A percentile compares a stretch with the other conserved stretches of the same genome.
Evolutionary conservation across 768 basidiomycete species (phyloP).

Genomic region (Neoboletus brunneissimus): DNA sequence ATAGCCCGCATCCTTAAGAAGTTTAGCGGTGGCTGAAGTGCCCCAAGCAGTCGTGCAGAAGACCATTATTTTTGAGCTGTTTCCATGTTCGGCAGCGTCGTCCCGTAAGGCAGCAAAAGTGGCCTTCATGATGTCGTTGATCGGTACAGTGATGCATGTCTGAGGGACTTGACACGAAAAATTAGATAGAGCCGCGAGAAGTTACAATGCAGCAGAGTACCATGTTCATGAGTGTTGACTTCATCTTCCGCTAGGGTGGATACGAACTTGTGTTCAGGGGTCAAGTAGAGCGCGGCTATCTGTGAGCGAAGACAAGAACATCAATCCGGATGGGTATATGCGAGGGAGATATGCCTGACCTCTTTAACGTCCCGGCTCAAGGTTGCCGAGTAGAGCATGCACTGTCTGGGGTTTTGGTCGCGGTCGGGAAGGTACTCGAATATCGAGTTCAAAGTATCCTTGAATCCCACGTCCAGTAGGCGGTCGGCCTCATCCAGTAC

Average conservation of each 20-base stretch:
- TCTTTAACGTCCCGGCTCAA: conserved; percentile 65
- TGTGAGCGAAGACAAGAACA: not conserved
- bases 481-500: conserved; percentile 77
- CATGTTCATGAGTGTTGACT: conserved; percentile 59
- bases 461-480: conserved; percentile 72
- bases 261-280: conserved; percentile 42
- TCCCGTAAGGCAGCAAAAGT: conserved; percentile 39
- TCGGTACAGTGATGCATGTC: conserved; percentile 41
- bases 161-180: conserved; percentile 42
- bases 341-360: conserved; percentile 28
- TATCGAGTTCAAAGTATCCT: conserved; percentile 64
- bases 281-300: conserved; percentile 30
- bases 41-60: conserved; percentile 70
- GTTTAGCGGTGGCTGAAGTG: conserved; percentile 39
- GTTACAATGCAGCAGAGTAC: conserved; percentile 25
- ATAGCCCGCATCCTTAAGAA: conserved; percentile 33
- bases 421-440: conserved; percentile 40
- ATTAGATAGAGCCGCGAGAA: not conserved
- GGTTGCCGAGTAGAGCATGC: conserved; percentile 72
- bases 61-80: conserved; percentile 46
- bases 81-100: conserved; percentile 31
- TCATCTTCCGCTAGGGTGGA: conserved; percentile 59
- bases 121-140: conserved; percentile 41
- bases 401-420: conserved; percentile 55
- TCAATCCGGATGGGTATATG: not conserved